phyloP scores from a whole-genome alignment of 495 filamentous ascomycete species.

The Viridothelium virens region DNA sequence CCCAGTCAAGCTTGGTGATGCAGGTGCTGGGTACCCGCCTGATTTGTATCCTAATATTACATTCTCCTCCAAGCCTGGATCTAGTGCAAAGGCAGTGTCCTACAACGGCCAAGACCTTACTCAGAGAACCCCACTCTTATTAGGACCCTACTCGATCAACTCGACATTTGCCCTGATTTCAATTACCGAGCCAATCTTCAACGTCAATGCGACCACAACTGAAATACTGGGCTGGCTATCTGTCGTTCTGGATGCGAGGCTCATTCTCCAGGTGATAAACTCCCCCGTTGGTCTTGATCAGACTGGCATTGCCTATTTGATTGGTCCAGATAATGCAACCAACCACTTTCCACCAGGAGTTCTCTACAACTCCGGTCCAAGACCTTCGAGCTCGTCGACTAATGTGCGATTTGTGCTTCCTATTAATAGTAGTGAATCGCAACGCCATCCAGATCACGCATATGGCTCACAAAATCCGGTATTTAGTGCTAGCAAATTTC shows the following conservation, averaged over 20 bases:
- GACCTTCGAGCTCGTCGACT: not conserved
- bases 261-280: conserved; percentile 49
- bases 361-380: conserved; percentile 20
- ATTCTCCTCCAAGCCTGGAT: conserved; percentile 40
- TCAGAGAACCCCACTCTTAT: conserved; percentile 45
- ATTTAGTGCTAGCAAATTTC: conserved; percentile 52
- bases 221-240: conserved; percentile 72
- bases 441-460: conserved; percentile 44
- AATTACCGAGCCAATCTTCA: conserved; percentile 65
- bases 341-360: conserved; percentile 52
- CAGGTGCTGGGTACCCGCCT: conserved; percentile 52
- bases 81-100: conserved; percentile 34
- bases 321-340: conserved; percentile 55
- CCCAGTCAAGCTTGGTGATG: conserved; percentile 50
- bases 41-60: conserved; percentile 68
- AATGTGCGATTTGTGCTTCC: conserved; percentile 39
- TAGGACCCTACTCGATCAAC: conserved; percentile 65
- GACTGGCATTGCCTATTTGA: conserved; percentile 57
- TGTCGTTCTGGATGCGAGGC: conserved; percentile 53
- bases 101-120: conserved; percentile 48
- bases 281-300: conserved; percentile 60
- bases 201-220: conserved; percentile 44
- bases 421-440: conserved; percentile 28
- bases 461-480: conserved; percentile 40
- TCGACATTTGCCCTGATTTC: conserved; percentile 67